A percentile compares a stretch with the other conserved stretches of the same genome.
Evolutionary conservation across 1,284 basidiomycete species (phyloP).

Genomic region (Quambalaria eucalypti): DNA sequence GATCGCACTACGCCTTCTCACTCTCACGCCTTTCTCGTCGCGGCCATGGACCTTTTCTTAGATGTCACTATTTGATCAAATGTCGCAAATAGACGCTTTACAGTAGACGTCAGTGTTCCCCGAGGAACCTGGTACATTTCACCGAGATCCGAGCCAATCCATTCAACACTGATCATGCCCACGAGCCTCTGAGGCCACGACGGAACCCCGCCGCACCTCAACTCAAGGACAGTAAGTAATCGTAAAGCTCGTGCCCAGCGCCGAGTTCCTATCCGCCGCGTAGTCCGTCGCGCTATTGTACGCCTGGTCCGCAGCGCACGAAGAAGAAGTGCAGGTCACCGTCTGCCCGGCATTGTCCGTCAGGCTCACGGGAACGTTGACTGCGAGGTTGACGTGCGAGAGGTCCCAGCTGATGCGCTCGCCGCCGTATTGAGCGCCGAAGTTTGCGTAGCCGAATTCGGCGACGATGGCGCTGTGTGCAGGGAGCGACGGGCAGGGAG

Average conservation of each 20-base stretch:
- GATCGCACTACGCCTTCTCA: no score
- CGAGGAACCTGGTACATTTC: no score
- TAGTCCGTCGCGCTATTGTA: not conserved
- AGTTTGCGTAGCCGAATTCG: conserved; percentile 5
- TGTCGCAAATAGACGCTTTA: no score
- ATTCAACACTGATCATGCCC: no score
- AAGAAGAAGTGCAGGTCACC: not conserved
- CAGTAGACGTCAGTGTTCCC: no score
- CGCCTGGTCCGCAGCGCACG: not conserved
- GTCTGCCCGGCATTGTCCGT: not conserved
- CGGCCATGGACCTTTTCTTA: no score
- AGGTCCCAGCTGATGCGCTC: conserved; percentile 8
- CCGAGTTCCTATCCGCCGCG: conserved; percentile 1
- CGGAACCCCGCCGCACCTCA: no score
- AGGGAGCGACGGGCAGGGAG: not conserved
- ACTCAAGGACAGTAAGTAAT: not conserved
- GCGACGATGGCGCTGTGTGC: not conserved
- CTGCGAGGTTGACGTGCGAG: conserved; percentile 6
- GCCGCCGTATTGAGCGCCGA: not conserved
- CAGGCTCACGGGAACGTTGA: conserved; percentile 5
- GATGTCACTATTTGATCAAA: no score
- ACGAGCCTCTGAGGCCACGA: no score
- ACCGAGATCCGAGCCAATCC: no score
- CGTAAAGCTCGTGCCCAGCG: conserved; percentile 2
- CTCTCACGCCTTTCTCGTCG: no score